These are phyloP conservation scores for Daldinia decipiens DNA, from an alignment of 495 filamentous ascomycete species.

Conservation along the genomic window DNA sequence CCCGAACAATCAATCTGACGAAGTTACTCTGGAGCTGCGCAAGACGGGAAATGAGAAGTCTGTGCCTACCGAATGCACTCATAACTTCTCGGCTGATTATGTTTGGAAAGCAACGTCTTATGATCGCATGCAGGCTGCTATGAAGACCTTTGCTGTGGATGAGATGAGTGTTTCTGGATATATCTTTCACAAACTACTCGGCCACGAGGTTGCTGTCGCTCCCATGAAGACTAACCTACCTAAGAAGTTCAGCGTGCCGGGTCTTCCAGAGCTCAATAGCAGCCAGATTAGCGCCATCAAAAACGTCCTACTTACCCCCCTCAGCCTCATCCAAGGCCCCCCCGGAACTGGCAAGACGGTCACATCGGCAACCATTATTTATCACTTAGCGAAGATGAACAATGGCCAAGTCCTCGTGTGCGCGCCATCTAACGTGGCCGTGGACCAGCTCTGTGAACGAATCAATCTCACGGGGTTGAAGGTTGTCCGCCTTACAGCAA, in stretches of 20 bases:
- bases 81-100: conserved; percentile 98
- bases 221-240: conserved; percentile 97
- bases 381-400: conserved; percentile 95
- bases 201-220: conserved; percentile 93
- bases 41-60: conserved; percentile 81
- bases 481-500: conserved; percentile 97
- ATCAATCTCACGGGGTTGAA: conserved; percentile 95
- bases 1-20: conserved; percentile 98
- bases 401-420: conserved; percentile 96
- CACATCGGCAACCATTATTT: conserved; percentile 99
- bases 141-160: conserved; percentile 99
- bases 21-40: conserved; percentile 94
- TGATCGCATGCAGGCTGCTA: conserved; percentile 98
- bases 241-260: conserved; percentile 95
- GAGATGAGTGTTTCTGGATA: conserved; percentile 99
- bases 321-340: conserved; percentile 96
- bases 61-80: conserved; percentile 96
- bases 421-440: conserved; percentile 97
- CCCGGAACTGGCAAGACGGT: conserved; percentile 99
- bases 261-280: conserved; percentile 92
- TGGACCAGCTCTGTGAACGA: conserved; percentile 97
- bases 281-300: conserved; percentile 98
- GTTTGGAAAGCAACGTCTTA: conserved; percentile 99
- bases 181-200: conserved; percentile 97
- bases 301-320: conserved; percentile 89